Conservation (phyloP, 164 flowering plant species). For the Cinnamomum micranthum region DNA sequence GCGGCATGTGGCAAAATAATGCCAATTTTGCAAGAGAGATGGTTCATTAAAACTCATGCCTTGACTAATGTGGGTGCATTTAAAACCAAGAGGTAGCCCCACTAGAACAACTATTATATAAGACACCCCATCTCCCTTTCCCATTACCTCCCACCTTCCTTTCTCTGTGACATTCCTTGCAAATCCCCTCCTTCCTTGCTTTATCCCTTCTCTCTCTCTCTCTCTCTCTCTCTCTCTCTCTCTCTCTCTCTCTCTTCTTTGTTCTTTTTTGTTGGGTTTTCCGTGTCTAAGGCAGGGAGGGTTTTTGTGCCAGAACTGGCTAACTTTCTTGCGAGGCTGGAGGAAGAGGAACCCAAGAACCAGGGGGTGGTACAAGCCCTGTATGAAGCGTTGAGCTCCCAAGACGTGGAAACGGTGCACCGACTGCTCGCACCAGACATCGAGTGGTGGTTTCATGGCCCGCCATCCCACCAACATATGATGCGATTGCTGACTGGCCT, state of each 20-base stretch:
- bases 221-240: not conserved
- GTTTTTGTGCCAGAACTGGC: not conserved
- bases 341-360: constrained; percentile 7
- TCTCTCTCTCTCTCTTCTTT: not conserved
- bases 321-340: not conserved
- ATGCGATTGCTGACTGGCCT: constrained; percentile 72
- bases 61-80: no score
- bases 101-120: no score
- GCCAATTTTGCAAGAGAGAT: no score
- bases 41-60: no score
- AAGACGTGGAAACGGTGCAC: constrained; percentile 61
- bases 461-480: constrained; percentile 77
- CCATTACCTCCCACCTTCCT: not conserved
- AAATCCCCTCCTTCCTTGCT: not conserved
- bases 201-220: not conserved
- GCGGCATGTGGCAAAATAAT: no score
- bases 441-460: constrained; percentile 98
- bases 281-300: not conserved
- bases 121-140: not conserved
- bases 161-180: no score
- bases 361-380: constrained; percentile 61
- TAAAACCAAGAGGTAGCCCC: no score
- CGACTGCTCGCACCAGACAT: constrained; percentile 66
- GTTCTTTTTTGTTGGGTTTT: no score
- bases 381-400: constrained; percentile 65